Evolutionary conservation across 305 asterid species (phyloP), one percentile per base, ranked within the genome.

Genomic region (Andrographis paniculata): DNA sequence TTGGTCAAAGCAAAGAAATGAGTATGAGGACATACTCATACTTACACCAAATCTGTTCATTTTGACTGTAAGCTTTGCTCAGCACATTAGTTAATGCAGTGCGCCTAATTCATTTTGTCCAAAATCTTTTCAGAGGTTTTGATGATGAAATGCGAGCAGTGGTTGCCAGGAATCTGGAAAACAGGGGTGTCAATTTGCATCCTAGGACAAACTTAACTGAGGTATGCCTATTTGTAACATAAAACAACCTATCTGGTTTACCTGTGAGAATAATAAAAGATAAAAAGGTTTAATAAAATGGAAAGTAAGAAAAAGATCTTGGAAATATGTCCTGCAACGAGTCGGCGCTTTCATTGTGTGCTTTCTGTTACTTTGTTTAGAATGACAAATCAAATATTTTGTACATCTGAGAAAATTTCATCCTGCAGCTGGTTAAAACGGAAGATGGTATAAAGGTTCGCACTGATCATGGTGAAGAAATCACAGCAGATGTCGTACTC

Each of bases 91-190:
- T 52, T 40, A 6, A 16, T 46, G 16, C 18, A 48, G 11, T 37
- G 27, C n/a, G 17, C 16, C 17, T 28, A 24, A 14, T 37, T 1
- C 24, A 9, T 10, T 8, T 7, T 28, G 7, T 15, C 11, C 19
- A 1, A 9, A 24, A 35, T 64, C 46, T 46, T 51, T 27, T 28
- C 92, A 92, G 99, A 71, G 99, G 99, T 53, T 92, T 92, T 63
- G 99, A 92, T 63, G 89, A 81, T 24, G 99, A 92, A 62, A 84
- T 92, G 94, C 83, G 99, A 62, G 79, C 89, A 35, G 85, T 59
- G 41, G 95, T 92, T 61, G 93, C 96, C 18, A 81, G 80, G 66
- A 92, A 92, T 76, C 77, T 92, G 53, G 95, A 92, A 81, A 96
- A 95, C 48, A 75, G 99, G 69, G 99, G 99, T 51, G 71, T 92